A percentile compares a stretch with the other conserved stretches of the same genome.
phyloP scores from a whole-genome alignment of 2,329 filamentous ascomycete species.

The Exophiala bonariae region DNA sequence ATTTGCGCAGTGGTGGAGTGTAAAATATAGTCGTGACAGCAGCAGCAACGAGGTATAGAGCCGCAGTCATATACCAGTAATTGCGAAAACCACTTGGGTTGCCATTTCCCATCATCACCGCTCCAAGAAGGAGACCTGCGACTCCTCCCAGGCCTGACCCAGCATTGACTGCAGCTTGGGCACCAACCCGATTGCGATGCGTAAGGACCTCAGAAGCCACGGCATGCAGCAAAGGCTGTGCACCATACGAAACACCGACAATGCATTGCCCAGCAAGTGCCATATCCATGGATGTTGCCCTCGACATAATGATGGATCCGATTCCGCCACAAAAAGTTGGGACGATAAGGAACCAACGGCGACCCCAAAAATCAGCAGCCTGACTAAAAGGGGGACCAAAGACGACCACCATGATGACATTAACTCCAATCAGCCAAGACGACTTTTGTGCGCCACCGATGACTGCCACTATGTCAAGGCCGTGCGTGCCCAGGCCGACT shows the following conservation, averaged over 20 bases:
- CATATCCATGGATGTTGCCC: slow-evolving; percentile 8
- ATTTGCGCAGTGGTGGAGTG: slow-evolving; percentile 14
- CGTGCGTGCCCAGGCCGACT: neutral
- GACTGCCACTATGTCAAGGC: slow-evolving; percentile 5
- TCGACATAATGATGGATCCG: slow-evolving; percentile 8
- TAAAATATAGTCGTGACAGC: slow-evolving; percentile 9
- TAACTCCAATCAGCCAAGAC: slow-evolving; percentile 12
- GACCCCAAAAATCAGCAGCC: slow-evolving; percentile 15
- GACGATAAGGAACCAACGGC: slow-evolving; percentile 12
- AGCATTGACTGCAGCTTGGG: slow-evolving; percentile 13
- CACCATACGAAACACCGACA: slow-evolving; percentile 4
- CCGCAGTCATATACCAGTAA: slow-evolving; percentile 18
- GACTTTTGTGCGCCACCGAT: slow-evolving; percentile 9
- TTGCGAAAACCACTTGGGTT: slow-evolving; percentile 10
- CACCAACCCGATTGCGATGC: slow-evolving; percentile 4
- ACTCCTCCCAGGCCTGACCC: slow-evolving; percentile 2
- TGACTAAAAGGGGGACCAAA: slow-evolving; percentile 15
- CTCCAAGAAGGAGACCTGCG: slow-evolving; percentile 9
- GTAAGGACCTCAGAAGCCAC: slow-evolving; percentile 15
- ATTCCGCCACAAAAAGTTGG: slow-evolving; percentile 3
- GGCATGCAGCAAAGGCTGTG: slow-evolving; percentile 11
- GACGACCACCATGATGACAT: slow-evolving; percentile 9
- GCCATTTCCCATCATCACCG: slow-evolving; percentile 3
- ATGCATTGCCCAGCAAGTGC: slow-evolving; percentile 12
- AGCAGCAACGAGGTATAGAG: slow-evolving; percentile 2